Evolutionary conservation across 176 grass and related monocot genomes (phyloP).

Genomic region (Coix lacrymajobi): DNA sequence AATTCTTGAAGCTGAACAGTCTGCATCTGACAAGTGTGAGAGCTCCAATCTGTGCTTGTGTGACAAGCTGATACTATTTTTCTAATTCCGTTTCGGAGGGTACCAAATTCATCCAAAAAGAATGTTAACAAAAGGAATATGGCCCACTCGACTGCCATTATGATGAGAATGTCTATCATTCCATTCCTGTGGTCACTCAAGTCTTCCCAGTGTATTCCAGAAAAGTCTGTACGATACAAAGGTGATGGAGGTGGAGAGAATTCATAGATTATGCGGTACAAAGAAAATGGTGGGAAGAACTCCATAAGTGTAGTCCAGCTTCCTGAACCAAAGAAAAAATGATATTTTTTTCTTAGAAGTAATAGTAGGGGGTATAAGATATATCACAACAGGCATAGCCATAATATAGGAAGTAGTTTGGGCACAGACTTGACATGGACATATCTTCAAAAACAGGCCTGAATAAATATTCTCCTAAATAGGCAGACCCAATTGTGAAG

Average conservation of each 20-base stretch:
- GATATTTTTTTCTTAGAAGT: not conserved
- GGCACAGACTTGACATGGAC: slow-evolving; percentile 48
- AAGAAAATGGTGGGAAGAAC: slow-evolving; percentile 56
- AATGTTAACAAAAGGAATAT: slow-evolving; percentile 44
- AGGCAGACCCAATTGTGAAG: slow-evolving; percentile 51
- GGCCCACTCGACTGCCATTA: slow-evolving; percentile 57
- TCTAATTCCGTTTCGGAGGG: slow-evolving; percentile 28
- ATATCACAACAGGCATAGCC: not conserved
- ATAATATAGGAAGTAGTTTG: not conserved
- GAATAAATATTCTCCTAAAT: slow-evolving; percentile 49
- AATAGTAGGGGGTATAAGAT: not conserved
- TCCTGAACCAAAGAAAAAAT: slow-evolving; percentile 21
- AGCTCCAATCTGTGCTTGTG: slow-evolving; percentile 1
- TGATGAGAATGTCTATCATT: slow-evolving; percentile 40
- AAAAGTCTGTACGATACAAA: slow-evolving; percentile 27
- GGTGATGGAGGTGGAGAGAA: slow-evolving; percentile 43
- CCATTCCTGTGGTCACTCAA: slow-evolving; percentile 48
- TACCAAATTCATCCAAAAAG: slow-evolving; percentile 43
- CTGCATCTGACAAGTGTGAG: not conserved
- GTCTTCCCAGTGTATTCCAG: slow-evolving; percentile 54
- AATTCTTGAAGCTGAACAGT: slow-evolving; percentile 37
- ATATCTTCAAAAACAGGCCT: slow-evolving; percentile 44
- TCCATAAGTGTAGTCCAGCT: slow-evolving; percentile 57
- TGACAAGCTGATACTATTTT: not conserved
- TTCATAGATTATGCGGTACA: slow-evolving; percentile 66